These are phyloP conservation scores for Penicillium flavigenum DNA, from an alignment of 495 filamentous ascomycete genomes.

Conservation along the genomic window DNA sequence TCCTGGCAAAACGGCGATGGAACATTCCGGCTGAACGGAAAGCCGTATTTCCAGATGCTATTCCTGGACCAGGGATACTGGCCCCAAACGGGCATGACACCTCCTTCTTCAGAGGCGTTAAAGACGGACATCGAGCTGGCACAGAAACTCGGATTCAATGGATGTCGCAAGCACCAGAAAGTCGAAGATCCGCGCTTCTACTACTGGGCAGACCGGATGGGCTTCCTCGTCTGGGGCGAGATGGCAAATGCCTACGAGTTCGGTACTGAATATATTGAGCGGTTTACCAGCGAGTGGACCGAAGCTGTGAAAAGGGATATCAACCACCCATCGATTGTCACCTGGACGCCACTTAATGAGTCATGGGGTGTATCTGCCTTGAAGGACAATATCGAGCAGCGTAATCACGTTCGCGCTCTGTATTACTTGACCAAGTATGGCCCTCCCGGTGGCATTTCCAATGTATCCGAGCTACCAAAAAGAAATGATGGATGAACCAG, in stretches of 20 bases:
- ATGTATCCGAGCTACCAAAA: not conserved
- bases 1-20: conserved; percentile 38
- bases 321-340: conserved; percentile 60
- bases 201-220: conserved; percentile 44
- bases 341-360: conserved; percentile 63
- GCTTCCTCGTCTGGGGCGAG: conserved; percentile 43
- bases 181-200: conserved; percentile 40
- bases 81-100: conserved; percentile 40
- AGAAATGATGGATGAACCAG: not conserved
- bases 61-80: conserved; percentile 44
- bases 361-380: conserved; percentile 58
- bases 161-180: conserved; percentile 45
- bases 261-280: conserved; percentile 48
- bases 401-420: conserved; percentile 56
- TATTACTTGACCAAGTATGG: conserved; percentile 59
- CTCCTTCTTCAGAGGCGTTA: conserved; percentile 35
- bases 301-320: conserved; percentile 57
- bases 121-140: conserved; percentile 36
- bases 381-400: conserved; percentile 50
- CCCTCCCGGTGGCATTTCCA: not conserved
- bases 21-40: conserved; percentile 40
- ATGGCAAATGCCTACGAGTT: conserved; percentile 51
- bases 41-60: conserved; percentile 40
- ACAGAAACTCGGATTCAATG: conserved; percentile 36
- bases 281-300: conserved; percentile 56